phyloP scores from a whole-genome alignment of 305 asterid genomes.

The Rubia balearica region DNA sequence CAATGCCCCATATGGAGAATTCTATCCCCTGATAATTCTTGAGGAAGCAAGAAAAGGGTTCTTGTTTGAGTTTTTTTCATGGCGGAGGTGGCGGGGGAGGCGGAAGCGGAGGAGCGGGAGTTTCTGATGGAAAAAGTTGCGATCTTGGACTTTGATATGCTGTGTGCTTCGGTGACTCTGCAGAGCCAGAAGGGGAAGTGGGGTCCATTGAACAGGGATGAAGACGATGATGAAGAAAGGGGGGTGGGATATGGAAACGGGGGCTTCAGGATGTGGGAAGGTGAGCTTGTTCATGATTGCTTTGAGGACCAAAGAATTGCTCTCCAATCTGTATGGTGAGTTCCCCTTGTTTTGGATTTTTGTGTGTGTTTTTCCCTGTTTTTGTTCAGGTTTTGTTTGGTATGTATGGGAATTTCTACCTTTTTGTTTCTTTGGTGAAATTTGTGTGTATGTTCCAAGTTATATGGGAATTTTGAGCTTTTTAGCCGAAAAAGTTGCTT shows the following conservation, averaged over 20 bases:
- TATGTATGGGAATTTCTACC: neutral
- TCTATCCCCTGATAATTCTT: neutral
- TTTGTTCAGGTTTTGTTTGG: neutral
- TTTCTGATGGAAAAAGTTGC: slow-evolving; percentile 45
- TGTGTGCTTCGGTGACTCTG: slow-evolving; percentile 79
- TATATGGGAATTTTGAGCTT: neutral
- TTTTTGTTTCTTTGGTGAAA: neutral
- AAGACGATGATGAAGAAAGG: slow-evolving; percentile 23
- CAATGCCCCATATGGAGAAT: neutral
- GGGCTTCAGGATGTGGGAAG: slow-evolving; percentile 88
- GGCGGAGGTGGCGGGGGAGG: slow-evolving; percentile 38
- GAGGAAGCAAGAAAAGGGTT: neutral
- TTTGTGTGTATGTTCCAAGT: neutral
- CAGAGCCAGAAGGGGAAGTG: slow-evolving; percentile 68
- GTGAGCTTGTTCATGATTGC: slow-evolving; percentile 69
- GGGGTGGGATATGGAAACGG: slow-evolving; percentile 22
- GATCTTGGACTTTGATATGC: slow-evolving; percentile 75
- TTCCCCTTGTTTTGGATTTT: neutral
- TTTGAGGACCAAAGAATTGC: slow-evolving; percentile 71
- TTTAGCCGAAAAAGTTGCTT: neutral
- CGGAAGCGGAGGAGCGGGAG: slow-evolving; percentile 42
- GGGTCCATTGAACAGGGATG: slow-evolving; percentile 38
- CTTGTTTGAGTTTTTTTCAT: slow-evolving; percentile 8
- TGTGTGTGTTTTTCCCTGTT: neutral
- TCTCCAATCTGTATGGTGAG: slow-evolving; percentile 72